These are phyloP conservation scores for Pseudogymnoascus sp. DNA, from an alignment of 2,329 filamentous ascomycete species.

Conservation along the genomic window DNA sequence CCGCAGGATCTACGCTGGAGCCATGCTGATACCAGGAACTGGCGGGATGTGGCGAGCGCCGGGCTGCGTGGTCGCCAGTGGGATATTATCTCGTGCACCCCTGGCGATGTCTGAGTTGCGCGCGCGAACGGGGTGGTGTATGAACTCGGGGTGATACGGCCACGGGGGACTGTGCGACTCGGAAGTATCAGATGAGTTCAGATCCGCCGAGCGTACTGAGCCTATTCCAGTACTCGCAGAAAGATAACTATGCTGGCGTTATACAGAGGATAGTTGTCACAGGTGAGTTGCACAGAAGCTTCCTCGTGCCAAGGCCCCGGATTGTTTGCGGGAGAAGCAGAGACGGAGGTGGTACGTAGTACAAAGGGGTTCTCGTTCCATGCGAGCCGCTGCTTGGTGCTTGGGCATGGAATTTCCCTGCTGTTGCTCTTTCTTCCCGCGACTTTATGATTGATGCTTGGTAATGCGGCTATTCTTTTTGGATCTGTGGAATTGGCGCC, in stretches of 20 bases:
- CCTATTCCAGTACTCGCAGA: background rate
- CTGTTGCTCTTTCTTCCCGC: background rate
- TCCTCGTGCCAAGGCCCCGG: background rate
- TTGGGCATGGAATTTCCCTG: background rate
- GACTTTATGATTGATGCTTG: background rate
- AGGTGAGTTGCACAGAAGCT: background rate
- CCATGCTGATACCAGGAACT: background rate
- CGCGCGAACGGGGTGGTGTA: background rate
- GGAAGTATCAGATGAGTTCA: background rate
- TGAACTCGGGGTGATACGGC: background rate
- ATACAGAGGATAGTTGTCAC: background rate
- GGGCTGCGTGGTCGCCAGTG: background rate
- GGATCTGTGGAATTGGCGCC: background rate
- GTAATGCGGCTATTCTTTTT: background rate
- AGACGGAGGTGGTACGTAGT: background rate
- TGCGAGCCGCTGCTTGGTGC: background rate
- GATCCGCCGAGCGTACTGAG: background rate
- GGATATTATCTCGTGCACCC: background rate
- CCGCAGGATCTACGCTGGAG: background rate
- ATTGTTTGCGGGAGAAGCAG: background rate
- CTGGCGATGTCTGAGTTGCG: background rate
- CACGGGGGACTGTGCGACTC: background rate
- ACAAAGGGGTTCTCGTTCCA: background rate
- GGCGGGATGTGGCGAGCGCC: background rate
- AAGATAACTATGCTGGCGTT: background rate